Conservation (phyloP, 208 protist species). For the Leishmania gerbilli region DNA sequence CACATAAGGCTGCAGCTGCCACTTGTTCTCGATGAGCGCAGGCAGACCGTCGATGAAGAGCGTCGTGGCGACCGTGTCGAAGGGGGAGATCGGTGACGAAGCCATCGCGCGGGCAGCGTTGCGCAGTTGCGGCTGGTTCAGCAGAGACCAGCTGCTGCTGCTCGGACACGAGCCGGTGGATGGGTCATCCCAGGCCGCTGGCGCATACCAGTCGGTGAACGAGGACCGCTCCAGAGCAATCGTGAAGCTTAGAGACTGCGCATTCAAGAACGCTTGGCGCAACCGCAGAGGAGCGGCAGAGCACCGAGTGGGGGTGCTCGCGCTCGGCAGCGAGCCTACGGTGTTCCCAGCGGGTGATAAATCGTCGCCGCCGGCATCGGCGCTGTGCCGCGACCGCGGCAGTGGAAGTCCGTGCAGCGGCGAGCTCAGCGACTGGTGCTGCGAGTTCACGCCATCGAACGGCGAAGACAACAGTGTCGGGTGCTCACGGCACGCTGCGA, state of each 20-base stretch:
- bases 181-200: neutral
- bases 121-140: neutral
- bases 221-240: neutral
- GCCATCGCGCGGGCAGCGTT: neutral
- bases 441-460: neutral
- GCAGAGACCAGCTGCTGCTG: neutral
- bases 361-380: neutral
- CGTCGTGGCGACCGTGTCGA: constrained; percentile 12
- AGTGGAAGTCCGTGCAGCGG: neutral
- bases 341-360: neutral
- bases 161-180: constrained; percentile 1
- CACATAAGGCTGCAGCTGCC: constrained; percentile 46
- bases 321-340: neutral
- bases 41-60: constrained; percentile 66
- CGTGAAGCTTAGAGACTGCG: neutral
- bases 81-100: neutral
- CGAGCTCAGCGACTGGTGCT: neutral
- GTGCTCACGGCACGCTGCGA: neutral
- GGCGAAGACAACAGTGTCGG: neutral
- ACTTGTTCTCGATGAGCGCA: constrained; percentile 37
- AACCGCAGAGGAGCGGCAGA: neutral
- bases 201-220: neutral
- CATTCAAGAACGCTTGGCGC: neutral
- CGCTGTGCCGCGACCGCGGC: neutral
- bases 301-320: constrained; percentile 1